These are phyloP conservation scores for Chimonanthus praecox DNA, from an alignment of 164 flowering plant species.

Conservation along the genomic window DNA sequence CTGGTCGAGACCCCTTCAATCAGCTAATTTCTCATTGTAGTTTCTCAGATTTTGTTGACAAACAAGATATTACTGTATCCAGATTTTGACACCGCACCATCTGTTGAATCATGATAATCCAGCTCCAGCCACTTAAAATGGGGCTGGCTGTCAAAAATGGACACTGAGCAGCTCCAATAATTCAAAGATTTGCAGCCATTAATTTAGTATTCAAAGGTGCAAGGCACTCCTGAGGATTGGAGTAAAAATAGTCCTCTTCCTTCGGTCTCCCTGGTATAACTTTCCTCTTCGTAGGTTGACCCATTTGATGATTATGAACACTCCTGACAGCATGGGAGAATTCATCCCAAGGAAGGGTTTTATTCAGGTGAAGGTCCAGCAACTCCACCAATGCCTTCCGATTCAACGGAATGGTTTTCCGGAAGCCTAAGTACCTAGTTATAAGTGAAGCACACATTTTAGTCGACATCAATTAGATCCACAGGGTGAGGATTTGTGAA, in stretches of 20 bases:
- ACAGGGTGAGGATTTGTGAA: neutral
- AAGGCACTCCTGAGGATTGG: constrained; percentile 13
- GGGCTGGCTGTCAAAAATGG: constrained; percentile 2
- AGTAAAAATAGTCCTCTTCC: constrained; percentile 13
- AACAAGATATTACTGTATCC: too few species aligned
- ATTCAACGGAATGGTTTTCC: constrained; percentile 7
- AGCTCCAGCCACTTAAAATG: constrained; percentile 6
- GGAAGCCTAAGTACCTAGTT: constrained; percentile 8
- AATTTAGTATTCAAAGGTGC: constrained; percentile 5
- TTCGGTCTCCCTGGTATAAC: constrained; percentile 6
- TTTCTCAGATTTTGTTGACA: too few species aligned
- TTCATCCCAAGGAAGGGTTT: constrained; percentile 10
- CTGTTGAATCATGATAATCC: neutral
- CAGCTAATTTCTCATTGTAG: too few species aligned
- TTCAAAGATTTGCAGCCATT: neutral
- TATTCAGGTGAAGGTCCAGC: constrained; percentile 12
- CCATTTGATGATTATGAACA: constrained; percentile 8
- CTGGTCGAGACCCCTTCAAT: too few species aligned
- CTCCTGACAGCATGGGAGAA: constrained; percentile 5
- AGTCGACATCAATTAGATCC: neutral
- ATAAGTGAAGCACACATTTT: neutral
- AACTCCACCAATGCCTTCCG: constrained; percentile 11
- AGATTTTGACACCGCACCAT: too few species aligned
- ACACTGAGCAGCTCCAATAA: neutral
- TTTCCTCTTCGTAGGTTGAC: constrained; percentile 13